Evolutionary conservation across 2,329 filamentous ascomycete species (phyloP), one percentile per base, ranked within the genome.

Genomic region (Fusarium sp.): DNA sequence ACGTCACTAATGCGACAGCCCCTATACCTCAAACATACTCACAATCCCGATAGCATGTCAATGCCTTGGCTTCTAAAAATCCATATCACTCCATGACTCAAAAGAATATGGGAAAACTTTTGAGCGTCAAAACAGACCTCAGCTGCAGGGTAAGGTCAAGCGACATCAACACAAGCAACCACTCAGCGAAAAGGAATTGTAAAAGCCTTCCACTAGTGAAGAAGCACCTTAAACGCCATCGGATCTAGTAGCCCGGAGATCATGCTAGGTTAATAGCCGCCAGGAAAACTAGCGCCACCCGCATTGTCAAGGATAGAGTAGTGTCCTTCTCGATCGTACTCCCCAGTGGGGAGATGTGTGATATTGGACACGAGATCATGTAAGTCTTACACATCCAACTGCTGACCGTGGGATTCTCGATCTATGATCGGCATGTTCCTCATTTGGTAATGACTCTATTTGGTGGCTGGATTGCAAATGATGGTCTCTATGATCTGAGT

Each of bases 271-370:
- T 27, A 37, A 35, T 18, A 35, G 25, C 41, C 23, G 23, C 31
- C 49, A 51, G 12, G 10, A 5, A 45, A 70, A 48, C 60, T 56
- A 72, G 56, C 64, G 61, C 69, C 65, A 73, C 69, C 38, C 18
- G 29, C 61, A 39, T 38, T 38, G 64, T 57, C 57, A 69, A 64
- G 19, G 45, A 23, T 27, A 57, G n/a, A 41, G 57, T 69, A 63
- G 64, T 35, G 39, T n/a, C 25, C 9, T 23, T 39, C 39, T 31
- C 23, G 19, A 23, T 27, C 42, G 15, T 11, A 9, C 7, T 45
- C n/a, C 10, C 2, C 2, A 18, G 33, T 39, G 49, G 49, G 33
- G 49, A 54, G 33, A 39, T 27, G 10, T 12, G 7, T 11, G 33
- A 52, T 27, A 39, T 18, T n/a, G 33, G 19, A 38, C 49, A 54